Percentiles rank a stretch among this genome's conserved stretches.
Evolutionary conservation across 2,329 filamentous ascomycete genomes (phyloP).

Genomic region (Chaetomiaceae sp.): DNA sequence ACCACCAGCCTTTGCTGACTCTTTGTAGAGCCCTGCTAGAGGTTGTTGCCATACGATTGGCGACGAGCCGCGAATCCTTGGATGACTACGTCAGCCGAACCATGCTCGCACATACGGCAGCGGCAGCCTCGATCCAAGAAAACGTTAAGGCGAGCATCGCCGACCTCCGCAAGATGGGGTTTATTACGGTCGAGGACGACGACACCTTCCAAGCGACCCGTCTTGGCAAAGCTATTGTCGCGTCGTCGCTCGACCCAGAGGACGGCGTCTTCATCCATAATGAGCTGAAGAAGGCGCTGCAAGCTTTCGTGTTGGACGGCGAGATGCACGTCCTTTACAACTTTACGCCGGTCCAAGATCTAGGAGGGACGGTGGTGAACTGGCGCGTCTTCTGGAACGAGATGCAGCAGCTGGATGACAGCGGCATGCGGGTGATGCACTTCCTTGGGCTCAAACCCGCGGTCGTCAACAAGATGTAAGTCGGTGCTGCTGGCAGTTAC

Average conservation of each 20-base stretch:
- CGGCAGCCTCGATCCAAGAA: conserved; percentile 41
- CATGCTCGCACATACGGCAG: conserved; percentile 54
- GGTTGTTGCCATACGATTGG: conserved; percentile 61
- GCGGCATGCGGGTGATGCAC: conserved; percentile 59
- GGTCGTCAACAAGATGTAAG: conserved; percentile 59
- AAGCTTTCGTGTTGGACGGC: conserved; percentile 72
- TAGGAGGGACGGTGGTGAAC: conserved; percentile 46
- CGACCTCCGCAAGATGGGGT: conserved; percentile 49
- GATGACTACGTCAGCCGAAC: conserved; percentile 64
- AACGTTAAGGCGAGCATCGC: conserved; percentile 54
- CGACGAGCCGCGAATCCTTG: conserved; percentile 58
- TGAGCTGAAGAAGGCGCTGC: conserved; percentile 60
- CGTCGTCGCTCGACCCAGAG: conserved; percentile 65
- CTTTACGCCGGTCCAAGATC: conserved; percentile 65
- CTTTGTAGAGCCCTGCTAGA: conserved; percentile 59
- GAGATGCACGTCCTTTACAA: conserved; percentile 76
- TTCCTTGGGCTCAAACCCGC: conserved; percentile 64
- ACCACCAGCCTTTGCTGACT: neutral
- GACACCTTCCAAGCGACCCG: conserved; percentile 55
- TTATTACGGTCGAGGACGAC: conserved; percentile 46
- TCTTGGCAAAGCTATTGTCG: conserved; percentile 64
- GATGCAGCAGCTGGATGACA: conserved; percentile 64
- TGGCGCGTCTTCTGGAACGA: conserved; percentile 69
- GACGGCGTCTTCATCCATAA: conserved; percentile 68
- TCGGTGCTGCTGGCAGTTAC: neutral